Evolutionary conservation across 441 rosid genomes (phyloP), one percentile per base, ranked within the genome.

Genomic region (Populus hybrid): DNA sequence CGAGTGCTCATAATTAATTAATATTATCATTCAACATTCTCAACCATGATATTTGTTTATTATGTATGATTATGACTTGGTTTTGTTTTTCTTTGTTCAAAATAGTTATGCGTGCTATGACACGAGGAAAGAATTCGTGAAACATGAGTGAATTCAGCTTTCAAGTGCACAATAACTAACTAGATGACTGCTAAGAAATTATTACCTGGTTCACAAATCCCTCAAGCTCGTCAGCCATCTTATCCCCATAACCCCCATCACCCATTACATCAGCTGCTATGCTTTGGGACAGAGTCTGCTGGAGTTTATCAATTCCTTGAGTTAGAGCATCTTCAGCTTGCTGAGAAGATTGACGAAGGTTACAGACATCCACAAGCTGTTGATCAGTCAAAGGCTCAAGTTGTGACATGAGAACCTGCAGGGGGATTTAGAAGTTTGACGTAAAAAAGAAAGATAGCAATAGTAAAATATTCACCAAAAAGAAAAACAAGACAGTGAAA

Each of bases 261-360:
- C 81, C 87, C 53, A 78, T 72, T 21, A 83, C 85, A 72, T 87
- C 86, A 9, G 79, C 45, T 3, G 86, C 89, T 14, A 94, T 79
- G 82, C 86, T 87, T 75, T 92, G 92, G 11, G 87, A 84, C 74
- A 94, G 80, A 61, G 86, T 87, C 74, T 93, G 98, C 83, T 93
- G 97, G 71, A 94, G 98, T 86, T 92, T 90, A 65, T 94, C 99
- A 73, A 94, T n/a, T n/a, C n/a, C n/a, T n/a, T n/a, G n/a, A n/a
- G n/a, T n/a, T n/a, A n/a, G n/a, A n/a, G n/a, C n/a, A n/a, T n/a
- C n/a, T 84, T 94, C 97, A 2, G 97, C 97, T 86, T 94, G 97
- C 89, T 88, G 95, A 84, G 90, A 93, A 38, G 92, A 94, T 68
- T 88, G 97, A 45, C 84, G 84, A 26, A 94, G 95, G 82, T 88